phyloP scores from a whole-genome alignment of 2,329 filamentous ascomycete species.

The Cercospora sp. region DNA sequence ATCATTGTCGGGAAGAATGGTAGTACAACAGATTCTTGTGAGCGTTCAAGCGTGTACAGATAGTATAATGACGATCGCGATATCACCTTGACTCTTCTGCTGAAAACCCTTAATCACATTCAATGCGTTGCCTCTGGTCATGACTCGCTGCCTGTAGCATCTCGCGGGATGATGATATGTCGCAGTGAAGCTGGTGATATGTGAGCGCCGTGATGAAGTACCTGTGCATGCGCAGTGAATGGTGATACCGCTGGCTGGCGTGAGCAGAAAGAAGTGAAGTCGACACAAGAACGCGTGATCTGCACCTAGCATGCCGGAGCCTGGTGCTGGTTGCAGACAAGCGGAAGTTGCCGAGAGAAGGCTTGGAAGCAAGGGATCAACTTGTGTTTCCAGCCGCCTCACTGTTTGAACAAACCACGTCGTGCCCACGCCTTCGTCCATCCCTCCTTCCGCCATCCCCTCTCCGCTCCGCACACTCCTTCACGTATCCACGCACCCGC shows the following conservation, averaged over 20 bases:
- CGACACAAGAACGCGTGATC: conserved; percentile 3
- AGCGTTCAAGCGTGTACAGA: conserved; percentile 2
- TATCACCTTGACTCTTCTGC: neutral
- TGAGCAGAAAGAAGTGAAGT: conserved; percentile 5
- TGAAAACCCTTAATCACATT: neutral
- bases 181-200: neutral
- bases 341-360: neutral
- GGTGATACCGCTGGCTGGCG: neutral
- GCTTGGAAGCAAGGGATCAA: conserved; percentile 1
- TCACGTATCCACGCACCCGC: neutral
- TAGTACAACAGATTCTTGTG: neutral
- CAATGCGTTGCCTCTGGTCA: neutral
- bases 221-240: neutral
- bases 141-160: neutral
- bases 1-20: neutral
- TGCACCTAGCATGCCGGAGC: neutral
- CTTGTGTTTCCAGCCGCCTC: conserved; percentile 6
- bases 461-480: neutral
- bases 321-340: neutral
- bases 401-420: conserved; percentile 3
- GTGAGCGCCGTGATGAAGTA: neutral
- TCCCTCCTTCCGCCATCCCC: neutral
- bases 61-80: neutral
- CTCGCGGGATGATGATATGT: neutral
- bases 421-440: neutral